These are phyloP conservation scores for Boletellus emodensis DNA, from an alignment of 768 basidiomycete genomes.

Conservation along the genomic window DNA sequence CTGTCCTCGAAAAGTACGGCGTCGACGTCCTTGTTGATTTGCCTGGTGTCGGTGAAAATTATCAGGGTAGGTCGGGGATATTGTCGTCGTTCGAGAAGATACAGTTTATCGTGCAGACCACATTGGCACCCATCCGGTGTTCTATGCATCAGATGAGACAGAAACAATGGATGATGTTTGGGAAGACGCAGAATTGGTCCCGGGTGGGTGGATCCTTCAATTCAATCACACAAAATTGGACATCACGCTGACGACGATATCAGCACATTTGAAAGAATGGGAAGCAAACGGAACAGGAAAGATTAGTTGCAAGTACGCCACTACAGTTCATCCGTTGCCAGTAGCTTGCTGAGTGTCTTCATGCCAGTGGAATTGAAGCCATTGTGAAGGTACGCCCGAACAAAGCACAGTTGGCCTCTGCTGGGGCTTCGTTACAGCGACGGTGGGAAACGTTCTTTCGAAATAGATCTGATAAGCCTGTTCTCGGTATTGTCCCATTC, in stretches of 20 bases:
- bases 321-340: neutral
- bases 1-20: conserved; percentile 43
- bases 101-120: conserved; percentile 24
- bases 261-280: conserved; percentile 34
- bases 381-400: conserved; percentile 24
- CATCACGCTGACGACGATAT: neutral
- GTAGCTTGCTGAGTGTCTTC: neutral
- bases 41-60: conserved; percentile 75
- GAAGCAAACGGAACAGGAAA: conserved; percentile 40
- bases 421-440: conserved; percentile 17
- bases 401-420: conserved; percentile 14
- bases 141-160: conserved; percentile 38
- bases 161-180: conserved; percentile 49
- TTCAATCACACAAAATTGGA: conserved; percentile 1
- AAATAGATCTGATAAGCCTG: conserved; percentile 23
- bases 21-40: conserved; percentile 55
- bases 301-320: conserved; percentile 50
- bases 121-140: conserved; percentile 10
- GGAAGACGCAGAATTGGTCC: conserved; percentile 32
- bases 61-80: conserved; percentile 37
- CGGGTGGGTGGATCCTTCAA: conserved; percentile 32
- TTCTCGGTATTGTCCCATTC: conserved; percentile 34
- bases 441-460: conserved; percentile 20
- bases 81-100: too few relatives aligned
- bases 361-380: conserved; percentile 15